phyloP scores from a whole-genome alignment of 257 asterid species.

The Fraxinus cuspidata region DNA sequence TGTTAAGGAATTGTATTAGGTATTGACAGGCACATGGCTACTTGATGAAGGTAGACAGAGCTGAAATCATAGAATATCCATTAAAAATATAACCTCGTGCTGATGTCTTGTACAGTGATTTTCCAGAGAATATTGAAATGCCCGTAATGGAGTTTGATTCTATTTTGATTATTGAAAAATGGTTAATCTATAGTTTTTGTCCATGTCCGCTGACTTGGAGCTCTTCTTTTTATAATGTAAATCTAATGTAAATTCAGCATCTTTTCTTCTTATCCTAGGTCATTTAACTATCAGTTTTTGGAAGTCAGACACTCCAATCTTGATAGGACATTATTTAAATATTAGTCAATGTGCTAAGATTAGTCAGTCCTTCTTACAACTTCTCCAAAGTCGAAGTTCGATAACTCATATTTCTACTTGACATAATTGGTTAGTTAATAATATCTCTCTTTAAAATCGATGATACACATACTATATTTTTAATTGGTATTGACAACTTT shows the following conservation, averaged over 20 bases:
- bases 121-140: background rate
- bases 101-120: conserved; percentile 8
- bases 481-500: no score
- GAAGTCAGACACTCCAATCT: background rate
- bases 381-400: no score
- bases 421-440: no score
- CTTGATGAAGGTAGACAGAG: conserved; percentile 4
- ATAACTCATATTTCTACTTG: no score
- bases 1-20: background rate
- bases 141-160: background rate
- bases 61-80: conserved; percentile 3
- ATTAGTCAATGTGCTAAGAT: background rate
- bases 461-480: no score
- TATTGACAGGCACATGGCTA: conserved; percentile 12
- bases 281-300: background rate
- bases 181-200: conserved; percentile 25
- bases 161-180: background rate
- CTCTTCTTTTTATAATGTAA: conserved; percentile 4
- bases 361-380: no score
- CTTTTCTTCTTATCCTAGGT: background rate
- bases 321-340: background rate
- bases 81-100: background rate
- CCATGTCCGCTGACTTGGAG: conserved; percentile 27
- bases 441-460: no score
- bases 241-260: conserved; percentile 18